Base-by-base conservation (phyloP, 345 rosid genomes). In the Populus euphratica region DNA sequence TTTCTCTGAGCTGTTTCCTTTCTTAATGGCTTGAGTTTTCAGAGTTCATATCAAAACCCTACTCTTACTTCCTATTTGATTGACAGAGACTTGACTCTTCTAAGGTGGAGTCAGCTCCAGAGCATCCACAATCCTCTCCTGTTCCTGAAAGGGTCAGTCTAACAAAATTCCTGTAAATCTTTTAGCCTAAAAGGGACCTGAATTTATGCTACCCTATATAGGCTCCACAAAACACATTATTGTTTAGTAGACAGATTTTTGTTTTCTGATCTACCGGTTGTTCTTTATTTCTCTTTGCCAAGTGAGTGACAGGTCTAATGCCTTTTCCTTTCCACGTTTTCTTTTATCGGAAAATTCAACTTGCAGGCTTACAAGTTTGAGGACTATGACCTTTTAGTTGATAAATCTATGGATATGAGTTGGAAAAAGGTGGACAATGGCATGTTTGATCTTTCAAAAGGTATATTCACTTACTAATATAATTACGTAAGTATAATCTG, bases 361-460 rank as follows among this genome's bases (percentile, higher is more conserved):
- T n/a, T 29, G 66, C 74, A 79, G 82, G 68, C 63, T 21, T 75
- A 63, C 77, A 87, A 81, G 59, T 27, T 29, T 4, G 85, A 86
- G 47, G 76, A 82, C 68, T 76, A 75, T 36, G 77, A 79, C 27
- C 86, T 85, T 2, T 17, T 85, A 64, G 76, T 83, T 50, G 87
- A 87, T 31, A 88, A 87, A 80, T 50, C 79, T 16, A 75, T 83
- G 17, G 84, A 86, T 77, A 62, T 83, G 33, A 77, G 79, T 17
- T 86, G 87, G 92, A 80, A 76, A 65, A 86, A 89, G 52, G 78
- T 77, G 23, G 84, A 77, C 38, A 84, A 86, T 69, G 88, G 82
- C 2, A 87, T 64, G 33, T 74, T 80, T 56, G 69, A 82, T 56
- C 83, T 80, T 65, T 47, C 78, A 2, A 88, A 87, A 80, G 90